Conservation (phyloP, 768 basidiomycete genomes). For the Termitomyces sp. region DNA sequence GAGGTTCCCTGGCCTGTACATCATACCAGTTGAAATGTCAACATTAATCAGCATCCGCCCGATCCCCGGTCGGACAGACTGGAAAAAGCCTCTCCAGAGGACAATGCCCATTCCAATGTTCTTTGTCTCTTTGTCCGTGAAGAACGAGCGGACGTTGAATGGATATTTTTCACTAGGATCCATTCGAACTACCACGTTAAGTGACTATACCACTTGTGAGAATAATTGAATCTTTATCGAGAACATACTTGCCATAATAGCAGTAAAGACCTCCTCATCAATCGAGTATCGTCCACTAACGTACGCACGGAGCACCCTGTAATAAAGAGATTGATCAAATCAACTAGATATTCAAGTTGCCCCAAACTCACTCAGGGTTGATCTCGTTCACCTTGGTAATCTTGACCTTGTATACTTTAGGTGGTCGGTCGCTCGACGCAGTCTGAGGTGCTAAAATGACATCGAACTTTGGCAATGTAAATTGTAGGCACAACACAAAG, state of each 20-base stretch:
- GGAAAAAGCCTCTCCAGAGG: constrained; percentile 79
- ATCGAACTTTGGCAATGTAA: constrained; percentile 9
- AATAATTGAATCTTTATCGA: not conserved
- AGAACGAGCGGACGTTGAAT: constrained; percentile 73
- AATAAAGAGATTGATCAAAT: not conserved
- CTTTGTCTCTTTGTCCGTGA: constrained; percentile 48
- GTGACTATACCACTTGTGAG: constrained; percentile 34
- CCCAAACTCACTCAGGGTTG: constrained; percentile 32
- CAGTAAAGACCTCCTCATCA: constrained; percentile 56
- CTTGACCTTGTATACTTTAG: constrained; percentile 47
- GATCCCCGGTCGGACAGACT: constrained; percentile 65
- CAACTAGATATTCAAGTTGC: not conserved
- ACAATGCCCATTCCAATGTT: constrained; percentile 57
- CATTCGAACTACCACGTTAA: constrained; percentile 75
- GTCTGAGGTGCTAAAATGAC: constrained; percentile 30
- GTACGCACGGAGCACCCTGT: constrained; percentile 58
- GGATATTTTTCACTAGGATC: constrained; percentile 63
- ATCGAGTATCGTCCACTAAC: constrained; percentile 58
- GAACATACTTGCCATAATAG: constrained; percentile 45
- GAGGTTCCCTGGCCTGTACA: constrained; percentile 64
- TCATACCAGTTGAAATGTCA: constrained; percentile 71
- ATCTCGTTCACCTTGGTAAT: constrained; percentile 54
- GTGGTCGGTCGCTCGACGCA: constrained; percentile 30
- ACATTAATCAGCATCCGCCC: constrained; percentile 66
- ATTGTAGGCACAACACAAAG: constrained; percentile 12